phyloP scores from a whole-genome alignment of 1,284 basidiomycete genomes.

The Ustanciosporium gigantosporum region DNA sequence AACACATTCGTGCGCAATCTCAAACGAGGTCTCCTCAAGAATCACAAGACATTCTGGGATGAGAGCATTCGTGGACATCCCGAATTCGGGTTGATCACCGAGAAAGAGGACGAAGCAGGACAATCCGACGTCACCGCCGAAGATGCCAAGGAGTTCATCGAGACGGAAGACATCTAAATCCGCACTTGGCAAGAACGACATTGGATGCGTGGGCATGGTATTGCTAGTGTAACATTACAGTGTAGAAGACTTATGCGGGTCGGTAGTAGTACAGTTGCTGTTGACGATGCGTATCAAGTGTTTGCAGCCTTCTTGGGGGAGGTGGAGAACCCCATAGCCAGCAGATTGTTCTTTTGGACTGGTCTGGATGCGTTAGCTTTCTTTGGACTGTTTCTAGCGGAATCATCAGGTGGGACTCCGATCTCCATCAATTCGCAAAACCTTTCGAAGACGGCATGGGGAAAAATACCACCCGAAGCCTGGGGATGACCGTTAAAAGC shows the following conservation, averaged over 20 bases:
- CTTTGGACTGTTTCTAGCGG: neutral
- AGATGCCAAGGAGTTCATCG: conserved; percentile 29
- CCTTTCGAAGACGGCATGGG: conserved; percentile 28
- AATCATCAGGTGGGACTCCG: conserved; percentile 28
- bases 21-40: conserved; percentile 11
- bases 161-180: conserved; percentile 23
- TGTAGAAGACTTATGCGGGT: too few relatives aligned
- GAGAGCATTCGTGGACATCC: conserved; percentile 9
- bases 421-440: conserved; percentile 46
- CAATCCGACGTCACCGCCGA: conserved; percentile 24
- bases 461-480: conserved; percentile 48
- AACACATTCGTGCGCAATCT: conserved; percentile 20
- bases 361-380: conserved; percentile 2
- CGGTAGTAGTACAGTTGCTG: too few relatives aligned
- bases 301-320: conserved; percentile 9
- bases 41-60: conserved; percentile 29
- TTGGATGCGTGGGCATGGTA: conserved; percentile 1
- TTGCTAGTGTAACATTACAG: too few relatives aligned
- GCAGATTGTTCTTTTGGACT: conserved; percentile 24
- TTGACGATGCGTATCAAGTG: neutral
- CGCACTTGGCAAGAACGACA: too few relatives aligned
- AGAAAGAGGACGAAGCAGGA: conserved; percentile 30
- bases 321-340: conserved; percentile 32
- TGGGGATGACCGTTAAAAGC: conserved; percentile 46
- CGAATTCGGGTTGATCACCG: conserved; percentile 25